phyloP scores from a whole-genome alignment of 2,329 filamentous ascomycete genomes.

The Neonectria magnoliae region DNA sequence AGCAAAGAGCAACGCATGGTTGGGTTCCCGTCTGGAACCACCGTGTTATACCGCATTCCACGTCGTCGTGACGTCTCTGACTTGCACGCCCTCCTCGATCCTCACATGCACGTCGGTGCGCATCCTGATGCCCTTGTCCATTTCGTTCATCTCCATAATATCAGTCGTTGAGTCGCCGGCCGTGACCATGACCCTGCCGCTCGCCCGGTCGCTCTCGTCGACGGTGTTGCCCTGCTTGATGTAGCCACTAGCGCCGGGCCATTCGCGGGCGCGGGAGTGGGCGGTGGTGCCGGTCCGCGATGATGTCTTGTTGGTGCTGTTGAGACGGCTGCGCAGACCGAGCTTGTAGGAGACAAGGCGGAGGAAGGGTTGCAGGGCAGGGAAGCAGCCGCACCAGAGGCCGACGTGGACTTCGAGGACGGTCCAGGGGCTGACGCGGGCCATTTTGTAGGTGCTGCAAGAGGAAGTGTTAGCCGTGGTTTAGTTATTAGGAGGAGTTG shows the following conservation, averaged over 20 bases:
- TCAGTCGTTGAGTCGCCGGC: constrained; percentile 28
- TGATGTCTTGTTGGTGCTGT: constrained; percentile 34
- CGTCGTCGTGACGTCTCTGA: constrained; percentile 30
- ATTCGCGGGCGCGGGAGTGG: constrained; percentile 21
- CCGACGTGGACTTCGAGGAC: constrained; percentile 54
- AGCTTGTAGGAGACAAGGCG: constrained; percentile 41
- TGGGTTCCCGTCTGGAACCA: neutral
- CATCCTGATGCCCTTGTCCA: constrained; percentile 30
- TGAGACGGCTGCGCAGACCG: constrained; percentile 23
- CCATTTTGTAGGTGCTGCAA: constrained; percentile 49
- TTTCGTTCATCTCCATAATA: constrained; percentile 23
- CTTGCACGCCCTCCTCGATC: constrained; percentile 30
- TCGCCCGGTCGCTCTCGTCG: constrained; percentile 18
- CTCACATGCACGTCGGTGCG: constrained; percentile 35
- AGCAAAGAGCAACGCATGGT: neutral
- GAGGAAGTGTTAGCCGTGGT: neutral
- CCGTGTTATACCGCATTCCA: constrained; percentile 33
- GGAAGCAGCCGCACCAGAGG: constrained; percentile 54
- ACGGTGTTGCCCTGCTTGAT: constrained; percentile 24
- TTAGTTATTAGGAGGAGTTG: neutral
- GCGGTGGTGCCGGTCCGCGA: constrained; percentile 28
- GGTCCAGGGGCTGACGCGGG: constrained; percentile 49
- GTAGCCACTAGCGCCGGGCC: constrained; percentile 25
- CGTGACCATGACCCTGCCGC: constrained; percentile 12
- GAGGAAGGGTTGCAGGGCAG: constrained; percentile 51